Evolutionary conservation across 2,329 filamentous ascomycete species (phyloP), one percentile per base, ranked within the genome.

Genomic region (Acephala macrosclerotiorum): DNA sequence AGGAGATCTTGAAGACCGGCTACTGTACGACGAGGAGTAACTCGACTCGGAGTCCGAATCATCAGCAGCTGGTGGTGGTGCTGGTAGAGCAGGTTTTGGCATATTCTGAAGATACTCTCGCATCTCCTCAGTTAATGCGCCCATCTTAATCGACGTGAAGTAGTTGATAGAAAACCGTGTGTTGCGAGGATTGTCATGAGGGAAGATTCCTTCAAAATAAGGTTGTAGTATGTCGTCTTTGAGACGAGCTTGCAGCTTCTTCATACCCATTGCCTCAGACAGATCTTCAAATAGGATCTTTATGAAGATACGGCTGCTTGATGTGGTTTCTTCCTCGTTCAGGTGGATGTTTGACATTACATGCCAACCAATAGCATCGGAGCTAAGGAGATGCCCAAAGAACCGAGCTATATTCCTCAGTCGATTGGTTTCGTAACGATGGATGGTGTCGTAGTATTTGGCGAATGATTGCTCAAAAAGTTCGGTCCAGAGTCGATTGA

Each of bases 81-180:
- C 88, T 6, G 92, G 91, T 26, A 92, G 81, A 1, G 91, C 85
- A 2, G 94, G 94, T 76, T 96, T 96, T 14, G 94, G 94, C 79
- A 96, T 88, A 75, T 94, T 97, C 77, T 94, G 91, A 64, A 99
- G 85, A 76, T 91, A 89, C 75, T 96, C 93, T 78, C 96, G 90
- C 93, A 97, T 97, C 71, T 94, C 92, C 77, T 99, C 96, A 1
- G 96, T 99, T 68, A 99, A 85, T 26, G 88, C 89, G 76, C 96
- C 96, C 92, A 99, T 96, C 65, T 94, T 94, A 74, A 99, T 97
- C 74, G 94, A 96, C 11, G 96, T 99, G 79, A 99, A 98, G 84
- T 97, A 99, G 80, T 99, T 99, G 89, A 99, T 97, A 59, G 94
- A 93, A 83, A 99, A 99, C 61, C 95, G 89, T 45, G 94, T 94